Percentiles rank a stretch among this genome's conserved stretches.
Conservation (phyloP, 352 stramenopile species). For the Globisporangium megalacanthum region DNA sequence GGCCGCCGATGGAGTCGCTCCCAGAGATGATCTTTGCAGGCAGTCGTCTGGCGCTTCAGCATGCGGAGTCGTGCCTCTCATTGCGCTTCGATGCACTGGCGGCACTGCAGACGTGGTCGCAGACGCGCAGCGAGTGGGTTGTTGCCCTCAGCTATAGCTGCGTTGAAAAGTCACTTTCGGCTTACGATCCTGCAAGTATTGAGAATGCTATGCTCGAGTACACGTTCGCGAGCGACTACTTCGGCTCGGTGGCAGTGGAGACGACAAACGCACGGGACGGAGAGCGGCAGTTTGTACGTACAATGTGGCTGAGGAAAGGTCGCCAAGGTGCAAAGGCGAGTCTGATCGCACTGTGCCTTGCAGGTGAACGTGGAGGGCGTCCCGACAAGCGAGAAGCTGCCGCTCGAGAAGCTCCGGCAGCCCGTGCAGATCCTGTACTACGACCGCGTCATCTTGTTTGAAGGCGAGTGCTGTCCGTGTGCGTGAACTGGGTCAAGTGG, state of each 20-base stretch:
- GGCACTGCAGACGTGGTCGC: conserved; percentile 40
- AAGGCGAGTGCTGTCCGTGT: conserved; percentile 20
- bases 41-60: conserved; percentile 27
- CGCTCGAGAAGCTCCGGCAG: conserved; percentile 47
- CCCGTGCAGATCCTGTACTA: conserved; percentile 54
- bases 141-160: neutral
- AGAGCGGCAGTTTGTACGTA: conserved; percentile 6
- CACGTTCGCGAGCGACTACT: conserved; percentile 41
- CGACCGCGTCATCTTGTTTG: conserved; percentile 50
- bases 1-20: conserved; percentile 26
- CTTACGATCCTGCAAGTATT: conserved; percentile 13
- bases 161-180: conserved; percentile 5
- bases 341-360: neutral
- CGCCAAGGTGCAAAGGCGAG: no score
- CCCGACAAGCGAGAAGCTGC: conserved; percentile 28
- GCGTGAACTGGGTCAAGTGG: no score
- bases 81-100: conserved; percentile 36
- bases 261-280: neutral
- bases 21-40: conserved; percentile 56
- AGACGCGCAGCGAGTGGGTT: conserved; percentile 19
- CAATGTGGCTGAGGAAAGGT: neutral
- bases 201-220: conserved; percentile 42
- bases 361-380: conserved; percentile 8
- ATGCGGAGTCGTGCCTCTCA: conserved; percentile 18
- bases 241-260: conserved; percentile 23